Evolutionary conservation across 83 land plant genomes (phyloP).

Genomic region (Diphasiastrum complanatum): DNA sequence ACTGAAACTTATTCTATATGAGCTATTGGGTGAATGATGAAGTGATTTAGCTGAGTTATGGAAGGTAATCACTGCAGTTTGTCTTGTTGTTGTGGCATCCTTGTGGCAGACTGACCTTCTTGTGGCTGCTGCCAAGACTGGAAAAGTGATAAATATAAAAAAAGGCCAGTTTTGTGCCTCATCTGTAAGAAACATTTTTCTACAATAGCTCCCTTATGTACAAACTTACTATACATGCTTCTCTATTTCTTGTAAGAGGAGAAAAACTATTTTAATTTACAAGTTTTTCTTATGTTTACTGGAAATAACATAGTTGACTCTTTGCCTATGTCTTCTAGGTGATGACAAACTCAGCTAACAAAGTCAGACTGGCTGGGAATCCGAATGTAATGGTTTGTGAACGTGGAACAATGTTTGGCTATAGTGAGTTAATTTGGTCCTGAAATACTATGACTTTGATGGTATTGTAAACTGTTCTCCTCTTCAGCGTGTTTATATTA

Average conservation of each 20-base stretch:
- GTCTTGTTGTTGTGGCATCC: not conserved
- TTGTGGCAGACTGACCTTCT: conserved; percentile 76
- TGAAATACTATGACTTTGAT: too few species aligned
- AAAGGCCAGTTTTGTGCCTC: conserved; percentile 98
- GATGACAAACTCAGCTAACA: conserved; percentile 85
- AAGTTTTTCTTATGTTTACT: too few species aligned
- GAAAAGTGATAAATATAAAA: conserved; percentile 88
- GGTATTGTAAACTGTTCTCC: not conserved
- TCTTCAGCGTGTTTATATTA: not conserved
- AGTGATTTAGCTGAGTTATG: too few species aligned
- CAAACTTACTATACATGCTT: not conserved
- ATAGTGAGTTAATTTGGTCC: conserved; percentile 65
- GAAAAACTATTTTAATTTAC: too few species aligned
- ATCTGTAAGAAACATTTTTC: conserved; percentile 53
- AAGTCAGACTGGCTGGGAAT: conserved; percentile 86
- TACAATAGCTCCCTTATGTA: not conserved
- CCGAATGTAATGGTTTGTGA: conserved; percentile 97
- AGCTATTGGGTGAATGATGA: too few species aligned
- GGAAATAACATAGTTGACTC: too few species aligned
- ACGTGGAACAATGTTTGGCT: conserved; percentile 98
- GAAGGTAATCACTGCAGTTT: too few species aligned
- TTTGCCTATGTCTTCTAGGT: conserved; percentile 38
- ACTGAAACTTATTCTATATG: too few species aligned
- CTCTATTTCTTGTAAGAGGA: conserved; percentile 10
- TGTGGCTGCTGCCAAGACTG: conserved; percentile 94